These are phyloP conservation scores for Vachellia pachyceras DNA, from an alignment of 306 rosid genomes.

Conservation along the genomic window DNA sequence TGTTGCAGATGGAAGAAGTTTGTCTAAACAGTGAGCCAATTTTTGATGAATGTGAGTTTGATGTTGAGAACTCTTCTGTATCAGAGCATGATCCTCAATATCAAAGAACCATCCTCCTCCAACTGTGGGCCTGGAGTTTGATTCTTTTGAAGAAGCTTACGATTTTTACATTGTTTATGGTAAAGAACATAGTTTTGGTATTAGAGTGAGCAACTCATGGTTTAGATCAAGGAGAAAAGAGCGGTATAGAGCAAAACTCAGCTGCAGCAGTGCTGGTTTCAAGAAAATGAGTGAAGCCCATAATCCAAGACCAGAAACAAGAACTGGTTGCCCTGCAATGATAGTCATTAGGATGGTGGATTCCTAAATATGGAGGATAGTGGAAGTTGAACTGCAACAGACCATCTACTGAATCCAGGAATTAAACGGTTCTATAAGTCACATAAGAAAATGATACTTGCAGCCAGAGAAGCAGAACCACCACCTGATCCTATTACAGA, in stretches of 20 bases:
- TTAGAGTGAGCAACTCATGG: conserved; percentile 85
- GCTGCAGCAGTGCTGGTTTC: conserved; percentile 88
- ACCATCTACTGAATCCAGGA: conserved; percentile 75
- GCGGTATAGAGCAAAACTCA: conserved; percentile 74
- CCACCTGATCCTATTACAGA: conserved; percentile 67
- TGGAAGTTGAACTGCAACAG: conserved; percentile 79
- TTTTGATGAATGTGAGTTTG: conserved; percentile 58
- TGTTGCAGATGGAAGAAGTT: conserved; percentile 82
- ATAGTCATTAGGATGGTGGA: conserved; percentile 72
- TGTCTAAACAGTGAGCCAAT: conserved; percentile 67
- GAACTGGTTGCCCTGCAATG: conserved; percentile 92
- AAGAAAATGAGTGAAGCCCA: conserved; percentile 81
- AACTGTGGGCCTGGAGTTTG: conserved; percentile 74
- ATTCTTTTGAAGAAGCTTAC: conserved; percentile 70
- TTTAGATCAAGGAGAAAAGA: conserved; percentile 76
- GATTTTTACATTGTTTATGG: conserved; percentile 73
- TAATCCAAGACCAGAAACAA: conserved; percentile 80
- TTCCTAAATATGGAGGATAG: conserved; percentile 75
- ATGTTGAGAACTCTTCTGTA: conserved; percentile 49
- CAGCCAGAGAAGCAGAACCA: conserved; percentile 64
- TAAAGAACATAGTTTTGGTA: conserved; percentile 74
- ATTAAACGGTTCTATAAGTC: conserved; percentile 77
- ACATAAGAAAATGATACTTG: conserved; percentile 74
- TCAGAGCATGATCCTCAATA: conserved; percentile 47
- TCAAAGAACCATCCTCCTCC: conserved; percentile 53